These are phyloP conservation scores for Juglanconis oblonga DNA, from an alignment of 2,329 filamentous ascomycete species.

Conservation along the genomic window DNA sequence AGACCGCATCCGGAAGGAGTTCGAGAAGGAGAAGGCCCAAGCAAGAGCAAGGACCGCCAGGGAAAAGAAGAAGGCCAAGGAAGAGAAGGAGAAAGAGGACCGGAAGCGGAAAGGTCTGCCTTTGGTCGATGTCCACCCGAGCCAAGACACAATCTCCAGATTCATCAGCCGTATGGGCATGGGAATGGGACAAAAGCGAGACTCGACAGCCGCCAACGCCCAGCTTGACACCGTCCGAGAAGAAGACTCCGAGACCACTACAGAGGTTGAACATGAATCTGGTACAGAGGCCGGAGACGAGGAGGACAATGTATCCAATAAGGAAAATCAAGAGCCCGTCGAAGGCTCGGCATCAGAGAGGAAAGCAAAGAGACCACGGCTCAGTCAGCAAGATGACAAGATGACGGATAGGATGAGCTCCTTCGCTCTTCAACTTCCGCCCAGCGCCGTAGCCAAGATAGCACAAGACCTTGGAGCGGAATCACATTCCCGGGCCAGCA, in stretches of 20 bases:
- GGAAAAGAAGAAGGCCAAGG: slow-evolving; percentile 56
- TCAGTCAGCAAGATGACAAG: neutral
- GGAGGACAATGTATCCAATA: neutral
- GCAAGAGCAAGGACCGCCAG: slow-evolving; percentile 46
- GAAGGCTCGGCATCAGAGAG: neutral
- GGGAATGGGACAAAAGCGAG: slow-evolving; percentile 24
- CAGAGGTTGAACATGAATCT: neutral
- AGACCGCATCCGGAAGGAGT: slow-evolving; percentile 51
- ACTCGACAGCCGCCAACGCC: slow-evolving; percentile 14
- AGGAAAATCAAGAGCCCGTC: slow-evolving; percentile 1
- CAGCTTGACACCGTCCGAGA: slow-evolving; percentile 2
- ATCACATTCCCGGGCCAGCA: slow-evolving; percentile 8
- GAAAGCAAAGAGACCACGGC: slow-evolving; percentile 7
- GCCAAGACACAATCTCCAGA: slow-evolving; percentile 54
- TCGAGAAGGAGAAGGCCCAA: slow-evolving; percentile 47
- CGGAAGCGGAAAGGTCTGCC: slow-evolving; percentile 52
- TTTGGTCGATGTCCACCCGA: slow-evolving; percentile 51
- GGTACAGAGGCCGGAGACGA: neutral
- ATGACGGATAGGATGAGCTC: neutral
- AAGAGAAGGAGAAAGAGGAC: slow-evolving; percentile 44
- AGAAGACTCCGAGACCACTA: neutral
- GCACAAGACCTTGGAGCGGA: slow-evolving; percentile 3
- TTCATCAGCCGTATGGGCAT: slow-evolving; percentile 43
- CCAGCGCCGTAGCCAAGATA: neutral
- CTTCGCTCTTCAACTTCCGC: neutral